Percentiles rank a stretch among this genome's conserved stretches.
Evolutionary conservation across 106 monocot genomes (phyloP).

Genomic region (Phalaenopsis equestris): DNA sequence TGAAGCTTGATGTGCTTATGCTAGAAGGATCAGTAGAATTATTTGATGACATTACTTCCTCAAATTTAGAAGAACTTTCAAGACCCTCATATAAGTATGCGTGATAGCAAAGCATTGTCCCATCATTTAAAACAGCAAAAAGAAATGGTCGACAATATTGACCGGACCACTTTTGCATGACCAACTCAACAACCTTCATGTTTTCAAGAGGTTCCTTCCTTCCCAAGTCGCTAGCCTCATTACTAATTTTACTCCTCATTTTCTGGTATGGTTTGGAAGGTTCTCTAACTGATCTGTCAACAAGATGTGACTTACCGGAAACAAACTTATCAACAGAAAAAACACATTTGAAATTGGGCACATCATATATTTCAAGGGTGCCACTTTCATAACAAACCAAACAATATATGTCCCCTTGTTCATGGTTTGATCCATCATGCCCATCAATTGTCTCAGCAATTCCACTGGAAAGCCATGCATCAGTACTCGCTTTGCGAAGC

Average conservation of each 20-base stretch:
- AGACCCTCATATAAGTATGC: slow-evolving; percentile 67
- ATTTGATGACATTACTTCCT: slow-evolving; percentile 26
- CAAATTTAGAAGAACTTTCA: slow-evolving; percentile 38
- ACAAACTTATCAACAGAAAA: slow-evolving; percentile 64
- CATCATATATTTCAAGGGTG: slow-evolving; percentile 77
- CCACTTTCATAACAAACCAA: slow-evolving; percentile 83
- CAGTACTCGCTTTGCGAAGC: slow-evolving; percentile 83
- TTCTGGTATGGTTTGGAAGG: slow-evolving; percentile 15
- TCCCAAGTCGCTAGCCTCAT: slow-evolving; percentile 22
- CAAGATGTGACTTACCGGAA: slow-evolving; percentile 63
- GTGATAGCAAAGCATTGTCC: slow-evolving; percentile 82
- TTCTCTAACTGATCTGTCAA: slow-evolving; percentile 40
- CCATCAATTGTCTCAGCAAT: slow-evolving; percentile 68
- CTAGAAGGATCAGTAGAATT: slow-evolving; percentile 24
- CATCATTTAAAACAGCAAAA: slow-evolving; percentile 84
- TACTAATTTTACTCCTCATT: slow-evolving; percentile 17
- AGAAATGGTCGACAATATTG: slow-evolving; percentile 75
- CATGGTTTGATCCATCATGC: slow-evolving; percentile 57
- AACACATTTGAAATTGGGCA: slow-evolving; percentile 76
- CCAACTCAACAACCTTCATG: slow-evolving; percentile 66
- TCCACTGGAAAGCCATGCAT: slow-evolving; percentile 97
- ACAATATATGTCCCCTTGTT: slow-evolving; percentile 86
- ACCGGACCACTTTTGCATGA: slow-evolving; percentile 89
- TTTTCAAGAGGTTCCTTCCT: slow-evolving; percentile 34
- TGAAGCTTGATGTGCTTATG: slow-evolving; percentile 47